Evolutionary conservation across 768 basidiomycete genomes (phyloP), one percentile per base, ranked within the genome.

Genomic region (Pilatotrama ljubarskyi): DNA sequence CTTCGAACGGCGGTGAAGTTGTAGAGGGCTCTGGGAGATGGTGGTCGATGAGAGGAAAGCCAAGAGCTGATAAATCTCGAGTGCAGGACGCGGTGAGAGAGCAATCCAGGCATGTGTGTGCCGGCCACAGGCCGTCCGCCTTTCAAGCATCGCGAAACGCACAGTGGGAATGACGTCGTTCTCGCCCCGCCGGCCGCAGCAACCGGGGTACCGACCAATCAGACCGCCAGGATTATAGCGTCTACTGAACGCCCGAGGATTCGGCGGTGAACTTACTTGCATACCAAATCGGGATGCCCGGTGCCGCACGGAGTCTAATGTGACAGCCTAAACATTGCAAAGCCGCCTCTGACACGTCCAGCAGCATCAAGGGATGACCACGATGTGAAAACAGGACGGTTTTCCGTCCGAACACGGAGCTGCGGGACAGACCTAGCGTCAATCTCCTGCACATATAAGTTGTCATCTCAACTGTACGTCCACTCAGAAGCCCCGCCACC

Each of bases 81-180:
- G 54, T 14, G 35, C 14, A 51, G 43, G 38, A 36, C 14, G 22
- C 35, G 41, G 55, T 62, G 61, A 46, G 61, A 62, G 61, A 57
- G 55, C 35, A 51, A 43, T 24, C 55, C 51, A 32, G 38, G 55
- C 51, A 62, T 62, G 51, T 18, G 49, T 37, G 25, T 51, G 38
- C 57, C 41, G 51, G 55, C 47, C 40, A 38, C 38, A 14, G 32
- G 11, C 36, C 26, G 44, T 26, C 26, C 35, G 1, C 44, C 36
- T 49, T 55, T 55, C 47, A 42, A 44, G 38, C 58, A 48, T 48
- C 44, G 59, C 52, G 51, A 53, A 38, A 47, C 46, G 52, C 51
- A 13, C 51, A 25, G 46, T 60, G 41, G 47, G 38, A 54, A 60
- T 59, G 58, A 59, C 58, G 58, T 59, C 58, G 58, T 40, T 18